Conservation (phyloP, 306 rosid species). For the Dryas alaskensis region DNA sequence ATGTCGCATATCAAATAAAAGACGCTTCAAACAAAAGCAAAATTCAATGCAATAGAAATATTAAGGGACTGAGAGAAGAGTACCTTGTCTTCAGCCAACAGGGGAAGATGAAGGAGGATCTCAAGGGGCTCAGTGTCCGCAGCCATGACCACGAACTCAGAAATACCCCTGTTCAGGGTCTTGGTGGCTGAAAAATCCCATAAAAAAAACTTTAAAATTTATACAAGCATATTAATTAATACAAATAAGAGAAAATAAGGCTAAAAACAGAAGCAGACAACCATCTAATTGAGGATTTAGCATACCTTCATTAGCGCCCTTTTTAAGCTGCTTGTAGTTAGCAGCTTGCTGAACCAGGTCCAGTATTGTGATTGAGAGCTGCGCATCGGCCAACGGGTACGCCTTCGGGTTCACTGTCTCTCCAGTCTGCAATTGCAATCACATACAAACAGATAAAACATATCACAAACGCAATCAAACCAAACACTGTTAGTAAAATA, state of each 20-base stretch:
- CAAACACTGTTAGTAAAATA: not conserved
- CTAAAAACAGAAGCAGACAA: not conserved
- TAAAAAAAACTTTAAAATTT: not conserved
- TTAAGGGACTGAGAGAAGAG: not conserved
- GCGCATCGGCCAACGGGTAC: slow-evolving; percentile 83
- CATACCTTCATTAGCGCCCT: slow-evolving; percentile 91
- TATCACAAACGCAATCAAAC: not conserved
- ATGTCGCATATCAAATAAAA: not conserved
- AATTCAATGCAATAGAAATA: not conserved
- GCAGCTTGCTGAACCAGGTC: slow-evolving; percentile 93
- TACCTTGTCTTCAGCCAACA: slow-evolving; percentile 91
- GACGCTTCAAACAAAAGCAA: not conserved
- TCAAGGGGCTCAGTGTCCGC: slow-evolving; percentile 89
- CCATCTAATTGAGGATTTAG: not conserved
- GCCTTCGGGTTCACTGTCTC: slow-evolving; percentile 86
- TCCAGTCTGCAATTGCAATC: slow-evolving; percentile 50
- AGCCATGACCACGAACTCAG: slow-evolving; percentile 88
- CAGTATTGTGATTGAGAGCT: slow-evolving; percentile 65
- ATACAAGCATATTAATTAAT: not conserved
- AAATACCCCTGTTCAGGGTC: slow-evolving; percentile 81
- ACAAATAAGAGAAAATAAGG: too few relatives aligned
- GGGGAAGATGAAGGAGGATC: slow-evolving; percentile 88
- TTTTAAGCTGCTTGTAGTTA: slow-evolving; percentile 87
- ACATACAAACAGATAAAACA: not conserved
- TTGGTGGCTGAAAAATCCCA: slow-evolving; percentile 59